Base-by-base conservation (phyloP, 164 flowering plant genomes). In the Aristolochia fimbriata region DNA sequence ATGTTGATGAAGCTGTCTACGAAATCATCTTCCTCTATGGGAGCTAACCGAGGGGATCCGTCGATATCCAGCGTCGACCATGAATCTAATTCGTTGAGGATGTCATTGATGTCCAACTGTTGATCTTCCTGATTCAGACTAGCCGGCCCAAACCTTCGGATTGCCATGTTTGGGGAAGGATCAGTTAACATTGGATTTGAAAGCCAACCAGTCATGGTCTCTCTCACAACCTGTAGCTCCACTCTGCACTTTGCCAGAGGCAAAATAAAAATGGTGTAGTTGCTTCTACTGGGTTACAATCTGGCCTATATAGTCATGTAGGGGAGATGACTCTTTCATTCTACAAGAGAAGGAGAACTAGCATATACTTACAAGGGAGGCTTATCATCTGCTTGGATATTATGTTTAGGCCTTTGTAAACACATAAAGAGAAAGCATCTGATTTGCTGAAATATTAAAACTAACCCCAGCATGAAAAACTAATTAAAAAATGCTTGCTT, bases 1-100 rank as follows among this genome's bases (percentile, higher is more conserved):
- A 67, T 66, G 68, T 81, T 80, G 24, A 84, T 69, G 76, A 81
- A 77, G 60, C 83, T 78, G 30, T 84, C 78, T 21, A 74, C 81
- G 10, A 84, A 71, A 14, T 76, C 72, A 15, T 75, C 81, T 19
- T 76, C 75, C 62, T 81, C 83, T 0, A 61, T 49, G 30, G 69
- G 15, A 15, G 68, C 63, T 23, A 71, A 59, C n/a, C n/a, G n/a
- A n/a, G n/a, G n/a, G n/a, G 62, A 17, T 43, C 46, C 57, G 22
- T 53, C 68, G 9, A 61, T 53, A 45, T 69, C 63, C 55, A 60
- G 21, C 12, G 73, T 62, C 13, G 76, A 63, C 60, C 66, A 66
- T 46, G 22, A 25, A 16, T 68, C 76, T 25, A 64, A 15, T 56
- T 73, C 75, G 54, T 62, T 66, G 15, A 58, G 19, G 17, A 51